Base-by-base conservation (phyloP, 1,139 yeast genomes). In the Hemisphaericaspora subhashii region DNA sequence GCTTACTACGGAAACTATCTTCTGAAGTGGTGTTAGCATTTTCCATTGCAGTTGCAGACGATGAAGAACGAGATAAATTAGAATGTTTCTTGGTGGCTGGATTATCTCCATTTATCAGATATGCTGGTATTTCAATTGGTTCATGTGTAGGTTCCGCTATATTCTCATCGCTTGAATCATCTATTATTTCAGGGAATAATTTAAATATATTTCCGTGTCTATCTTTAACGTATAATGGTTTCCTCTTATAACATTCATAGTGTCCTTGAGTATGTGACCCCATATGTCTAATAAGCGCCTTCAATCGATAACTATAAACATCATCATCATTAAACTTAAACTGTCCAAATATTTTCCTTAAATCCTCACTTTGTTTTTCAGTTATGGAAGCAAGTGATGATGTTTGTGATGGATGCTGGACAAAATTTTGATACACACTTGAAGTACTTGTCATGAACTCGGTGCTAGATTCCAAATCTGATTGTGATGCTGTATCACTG, bases 201-300 rank as follows among this genome's bases (percentile, higher is more conserved):
- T 75, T 74, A 43, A 76, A 64, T 30, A 66, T 76, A 51, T 49
- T 61, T 3, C 78, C 78, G 2, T 71, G 74, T 20, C 48, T 57
- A 45, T 74, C 76, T 51, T 77, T 81, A 37, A 75, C 79, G 46
- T 71, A 75, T 9, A 75, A 60, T 2, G 92, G 90, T 53, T 86
- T 86, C 35, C 74, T 76, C 47, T 81, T 80, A 57, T 79, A 86
- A 50, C 92, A 83, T 53, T 86, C 94, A 54, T 86, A 92, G 57
- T 92, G 98, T 0, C 98, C 98, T 35, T 83, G 80, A 14, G 84
- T 76, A 60, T 92, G 98, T 1, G 94, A 81, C 0, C 98, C 98
- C 38, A 82, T 79, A 56, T 92, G 98, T 45, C 88, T 74, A 17
- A 92, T 81, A 49, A 88, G 68, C 1, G 96, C 86, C 47, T 74